phyloP scores from a whole-genome alignment of 2,329 filamentous ascomycete species.

The Mycosphaerelloides madeirae region DNA sequence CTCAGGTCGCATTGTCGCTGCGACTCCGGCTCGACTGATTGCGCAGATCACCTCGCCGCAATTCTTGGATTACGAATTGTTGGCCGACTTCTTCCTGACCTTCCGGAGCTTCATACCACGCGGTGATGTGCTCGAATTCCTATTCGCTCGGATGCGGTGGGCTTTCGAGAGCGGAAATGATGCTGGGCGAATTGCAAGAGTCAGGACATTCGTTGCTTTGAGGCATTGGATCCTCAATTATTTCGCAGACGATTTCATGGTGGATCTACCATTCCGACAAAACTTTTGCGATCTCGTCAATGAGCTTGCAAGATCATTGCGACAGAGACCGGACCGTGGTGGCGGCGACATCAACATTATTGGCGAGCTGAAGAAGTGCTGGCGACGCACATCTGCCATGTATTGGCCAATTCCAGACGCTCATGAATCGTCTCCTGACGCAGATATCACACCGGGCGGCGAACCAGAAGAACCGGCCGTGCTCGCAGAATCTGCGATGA shows the following conservation, averaged over 20 bases:
- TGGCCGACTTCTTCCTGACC: conserved; percentile 97
- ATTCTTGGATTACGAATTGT: conserved; percentile 92
- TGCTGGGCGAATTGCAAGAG: conserved; percentile 81
- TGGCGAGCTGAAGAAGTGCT: conserved; percentile 92
- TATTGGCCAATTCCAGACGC: conserved; percentile 80
- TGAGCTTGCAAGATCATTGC: conserved; percentile 50
- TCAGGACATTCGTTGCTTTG: conserved; percentile 89
- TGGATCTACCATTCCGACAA: conserved; percentile 66
- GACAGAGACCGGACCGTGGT: conserved; percentile 48
- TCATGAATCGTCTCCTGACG: conserved; percentile 49
- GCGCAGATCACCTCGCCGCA: conserved; percentile 94
- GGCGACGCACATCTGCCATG: conserved; percentile 81
- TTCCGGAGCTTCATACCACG: conserved; percentile 82
- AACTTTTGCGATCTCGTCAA: conserved; percentile 82
- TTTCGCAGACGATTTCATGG: conserved; percentile 88
- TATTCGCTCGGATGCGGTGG: conserved; percentile 83
- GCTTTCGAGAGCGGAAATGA: conserved; percentile 75
- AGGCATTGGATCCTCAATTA: conserved; percentile 98
- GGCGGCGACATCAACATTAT: conserved; percentile 77
- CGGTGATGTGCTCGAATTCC: conserved; percentile 70
- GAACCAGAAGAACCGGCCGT: conserved; percentile 21
- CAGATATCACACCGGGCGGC: conserved; percentile 72
- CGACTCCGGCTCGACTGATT: conserved; percentile 83
- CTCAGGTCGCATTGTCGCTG: conserved; percentile 74
- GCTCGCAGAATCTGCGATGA: conserved; percentile 16